phyloP scores from a whole-genome alignment of 768 basidiomycete species.

The Psilocybe subaeruginosa region DNA sequence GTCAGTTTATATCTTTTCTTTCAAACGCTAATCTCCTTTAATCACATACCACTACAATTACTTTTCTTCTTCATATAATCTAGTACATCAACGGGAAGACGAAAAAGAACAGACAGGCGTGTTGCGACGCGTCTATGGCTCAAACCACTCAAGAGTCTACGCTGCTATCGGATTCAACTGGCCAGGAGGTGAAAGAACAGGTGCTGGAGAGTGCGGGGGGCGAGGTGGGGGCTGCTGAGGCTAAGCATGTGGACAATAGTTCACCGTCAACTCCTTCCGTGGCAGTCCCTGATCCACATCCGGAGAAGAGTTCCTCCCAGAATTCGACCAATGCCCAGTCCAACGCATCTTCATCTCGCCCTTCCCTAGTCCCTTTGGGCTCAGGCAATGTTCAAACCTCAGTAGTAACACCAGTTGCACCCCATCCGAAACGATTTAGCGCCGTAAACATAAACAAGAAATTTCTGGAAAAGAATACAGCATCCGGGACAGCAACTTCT shows the following conservation, averaged over 20 bases:
- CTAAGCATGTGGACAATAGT: constrained; percentile 20
- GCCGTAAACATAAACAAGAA: constrained; percentile 95
- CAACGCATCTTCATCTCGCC: constrained; percentile 35
- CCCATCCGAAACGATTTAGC: constrained; percentile 83
- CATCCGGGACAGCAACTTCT: constrained; percentile 49
- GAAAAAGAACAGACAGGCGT: constrained; percentile 47
- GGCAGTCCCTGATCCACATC: constrained; percentile 21
- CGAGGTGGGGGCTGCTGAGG: constrained; percentile 24
- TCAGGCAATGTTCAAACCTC: constrained; percentile 36
- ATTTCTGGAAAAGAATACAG: constrained; percentile 89
- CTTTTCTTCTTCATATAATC: constrained; percentile 7
- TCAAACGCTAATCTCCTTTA: background rate
- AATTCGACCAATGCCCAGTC: constrained; percentile 29
- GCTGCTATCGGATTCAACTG: constrained; percentile 47
- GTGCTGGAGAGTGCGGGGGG: constrained; percentile 29
- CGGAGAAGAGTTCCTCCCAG: constrained; percentile 27
- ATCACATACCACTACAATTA: background rate
- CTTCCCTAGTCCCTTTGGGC: constrained; percentile 49
- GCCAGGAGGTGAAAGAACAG: constrained; percentile 37
- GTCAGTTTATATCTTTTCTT: constrained; percentile 26
- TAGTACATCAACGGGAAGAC: constrained; percentile 31
- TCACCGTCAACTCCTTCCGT: constrained; percentile 24
- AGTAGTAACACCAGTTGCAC: constrained; percentile 35
- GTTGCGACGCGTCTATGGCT: constrained; percentile 83
- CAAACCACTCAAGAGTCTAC: constrained; percentile 54